A percentile compares a stretch with the other conserved stretches of the same genome.
These are phyloP conservation scores for Fusarium albosuccineum DNA, from an alignment of 2,329 filamentous ascomycete species.

Conservation along the genomic window DNA sequence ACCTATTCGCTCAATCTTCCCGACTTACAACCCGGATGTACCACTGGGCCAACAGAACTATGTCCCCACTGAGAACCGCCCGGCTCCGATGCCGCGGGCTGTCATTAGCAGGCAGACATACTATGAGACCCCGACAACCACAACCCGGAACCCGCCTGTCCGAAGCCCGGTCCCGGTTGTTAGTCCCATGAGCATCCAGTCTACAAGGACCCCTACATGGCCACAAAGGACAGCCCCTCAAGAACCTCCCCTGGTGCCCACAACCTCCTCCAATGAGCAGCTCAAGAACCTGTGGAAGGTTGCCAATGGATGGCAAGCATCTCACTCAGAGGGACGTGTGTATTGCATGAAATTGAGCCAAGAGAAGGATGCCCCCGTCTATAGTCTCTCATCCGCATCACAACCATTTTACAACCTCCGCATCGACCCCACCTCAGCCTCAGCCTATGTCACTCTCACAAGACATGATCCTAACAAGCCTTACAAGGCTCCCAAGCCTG, in stretches of 20 bases:
- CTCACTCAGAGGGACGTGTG: constrained; percentile 67
- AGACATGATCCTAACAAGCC: constrained; percentile 72
- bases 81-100: constrained; percentile 72
- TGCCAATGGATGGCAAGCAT: constrained; percentile 76
- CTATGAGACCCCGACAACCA: constrained; percentile 41
- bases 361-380: constrained; percentile 72
- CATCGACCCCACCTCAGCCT: constrained; percentile 73
- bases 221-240: constrained; percentile 50
- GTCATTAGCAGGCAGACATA: constrained; percentile 77
- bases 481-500: constrained; percentile 59
- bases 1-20: constrained; percentile 78
- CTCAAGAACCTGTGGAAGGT: constrained; percentile 77
- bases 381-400: constrained; percentile 70
- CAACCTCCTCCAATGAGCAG: constrained; percentile 70
- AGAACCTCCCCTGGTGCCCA: constrained; percentile 61
- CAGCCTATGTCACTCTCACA: constrained; percentile 70
- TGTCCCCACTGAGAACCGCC: constrained; percentile 74
- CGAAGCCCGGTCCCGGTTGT: constrained; percentile 42
- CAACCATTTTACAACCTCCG: constrained; percentile 78
- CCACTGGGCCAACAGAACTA: constrained; percentile 78
- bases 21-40: constrained; percentile 76
- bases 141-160: constrained; percentile 29
- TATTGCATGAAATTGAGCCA: constrained; percentile 71
- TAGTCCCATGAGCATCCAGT: constrained; percentile 39
- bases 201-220: constrained; percentile 25